These are phyloP conservation scores for Pythium phragmitis DNA, from an alignment of 352 stramenopile species.

Conservation along the genomic window DNA sequence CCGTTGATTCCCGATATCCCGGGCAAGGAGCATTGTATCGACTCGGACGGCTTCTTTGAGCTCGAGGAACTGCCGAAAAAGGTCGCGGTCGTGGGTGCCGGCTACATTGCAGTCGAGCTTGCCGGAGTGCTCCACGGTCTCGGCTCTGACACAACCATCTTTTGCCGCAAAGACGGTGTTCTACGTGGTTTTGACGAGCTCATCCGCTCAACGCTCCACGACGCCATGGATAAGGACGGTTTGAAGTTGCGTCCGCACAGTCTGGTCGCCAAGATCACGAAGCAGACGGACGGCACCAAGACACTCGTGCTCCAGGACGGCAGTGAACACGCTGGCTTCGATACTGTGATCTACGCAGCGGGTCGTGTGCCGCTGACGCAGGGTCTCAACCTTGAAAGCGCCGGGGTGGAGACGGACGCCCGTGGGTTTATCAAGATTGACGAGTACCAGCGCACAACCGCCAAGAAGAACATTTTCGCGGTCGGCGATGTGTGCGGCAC, in stretches of 20 bases:
- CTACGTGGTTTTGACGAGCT: conserved; percentile 90
- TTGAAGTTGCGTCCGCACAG: conserved; percentile 49
- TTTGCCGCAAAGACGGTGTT: conserved; percentile 87
- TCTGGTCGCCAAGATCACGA: conserved; percentile 40
- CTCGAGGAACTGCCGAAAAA: conserved; percentile 91
- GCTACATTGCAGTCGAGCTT: conserved; percentile 98
- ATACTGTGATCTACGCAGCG: conserved; percentile 65
- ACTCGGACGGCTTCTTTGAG: conserved; percentile 97
- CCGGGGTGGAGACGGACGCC: conserved; percentile 79
- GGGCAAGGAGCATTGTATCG: conserved; percentile 93
- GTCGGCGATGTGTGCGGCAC: conserved; percentile 71
- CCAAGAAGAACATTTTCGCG: conserved; percentile 91
- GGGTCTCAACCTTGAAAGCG: conserved; percentile 73
- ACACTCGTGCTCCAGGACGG: conserved; percentile 1
- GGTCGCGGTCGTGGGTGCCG: conserved; percentile 95
- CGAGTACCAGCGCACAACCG: conserved; percentile 88
- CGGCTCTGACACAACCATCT: conserved; percentile 89
- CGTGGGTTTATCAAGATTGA: conserved; percentile 88
- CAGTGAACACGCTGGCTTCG: conserved; percentile 34
- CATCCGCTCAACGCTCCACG: conserved; percentile 64
- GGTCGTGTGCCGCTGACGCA: conserved; percentile 90
- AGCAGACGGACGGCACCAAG: conserved; percentile 63
- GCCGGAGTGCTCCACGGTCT: conserved; percentile 94
- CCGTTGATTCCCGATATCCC: conserved; percentile 83
- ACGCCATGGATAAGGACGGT: conserved; percentile 56